Percentiles rank a stretch among this genome's conserved stretches.
phyloP scores from a whole-genome alignment of 345 rosid species.

The Balakata baccata region DNA sequence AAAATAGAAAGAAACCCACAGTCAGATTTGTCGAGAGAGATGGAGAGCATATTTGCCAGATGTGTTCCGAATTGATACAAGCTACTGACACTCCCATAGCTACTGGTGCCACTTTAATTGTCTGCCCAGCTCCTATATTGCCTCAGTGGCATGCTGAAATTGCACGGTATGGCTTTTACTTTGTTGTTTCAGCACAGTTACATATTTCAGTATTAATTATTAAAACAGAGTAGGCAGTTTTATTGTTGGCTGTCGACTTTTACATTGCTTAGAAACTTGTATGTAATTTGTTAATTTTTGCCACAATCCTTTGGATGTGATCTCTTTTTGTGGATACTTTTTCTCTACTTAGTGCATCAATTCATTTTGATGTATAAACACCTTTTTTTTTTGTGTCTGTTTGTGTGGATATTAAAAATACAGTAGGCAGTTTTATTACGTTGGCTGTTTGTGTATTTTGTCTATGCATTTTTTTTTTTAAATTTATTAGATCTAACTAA shows the following conservation, averaged over 20 bases:
- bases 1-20: conserved; percentile 50
- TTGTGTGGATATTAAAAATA: background rate
- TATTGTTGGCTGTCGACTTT: background rate
- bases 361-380: too few relatives aligned
- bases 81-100: conserved; percentile 73
- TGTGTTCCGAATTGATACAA: conserved; percentile 72
- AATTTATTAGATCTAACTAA: background rate
- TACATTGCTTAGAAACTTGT: background rate
- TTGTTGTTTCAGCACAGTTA: conserved; percentile 7
- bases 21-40: conserved; percentile 54
- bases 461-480: background rate
- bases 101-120: conserved; percentile 87
- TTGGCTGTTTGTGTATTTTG: background rate
- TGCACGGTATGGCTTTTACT: conserved; percentile 51
- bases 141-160: conserved; percentile 94
- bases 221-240: background rate
- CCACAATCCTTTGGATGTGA: background rate
- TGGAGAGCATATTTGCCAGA: conserved; percentile 68
- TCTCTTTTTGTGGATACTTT: too few relatives aligned
- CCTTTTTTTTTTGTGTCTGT: background rate
- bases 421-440: too few relatives aligned
- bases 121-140: conserved; percentile 95
- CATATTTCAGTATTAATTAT: conserved; percentile 12
- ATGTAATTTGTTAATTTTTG: background rate
- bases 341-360: too few relatives aligned